A percentile compares a stretch with the other conserved stretches of the same genome.
Evolutionary conservation across 768 basidiomycete genomes (phyloP).

Genomic region (Agrocybe praecox): DNA sequence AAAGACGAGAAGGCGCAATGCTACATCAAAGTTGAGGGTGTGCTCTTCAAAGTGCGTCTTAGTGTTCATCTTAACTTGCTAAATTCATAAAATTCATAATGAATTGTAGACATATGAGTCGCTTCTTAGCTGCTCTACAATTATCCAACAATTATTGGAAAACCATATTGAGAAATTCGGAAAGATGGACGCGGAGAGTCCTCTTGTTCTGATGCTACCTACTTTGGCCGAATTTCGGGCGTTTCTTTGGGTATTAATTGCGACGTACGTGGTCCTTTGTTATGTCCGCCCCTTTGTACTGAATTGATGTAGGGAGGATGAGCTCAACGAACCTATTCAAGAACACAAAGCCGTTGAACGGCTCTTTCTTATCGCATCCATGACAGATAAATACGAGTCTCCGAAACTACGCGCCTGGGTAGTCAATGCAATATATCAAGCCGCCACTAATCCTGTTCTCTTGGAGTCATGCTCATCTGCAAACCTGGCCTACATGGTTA

Average conservation of each 20-base stretch:
- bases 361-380: conserved; percentile 45
- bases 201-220: conserved; percentile 44
- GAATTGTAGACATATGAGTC: conserved; percentile 22
- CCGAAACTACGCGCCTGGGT: conserved; percentile 48
- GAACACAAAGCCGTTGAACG: conserved; percentile 41
- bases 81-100: neutral
- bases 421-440: conserved; percentile 32
- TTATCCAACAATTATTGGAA: conserved; percentile 12
- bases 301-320: conserved; percentile 37
- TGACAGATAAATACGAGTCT: conserved; percentile 53
- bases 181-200: conserved; percentile 29
- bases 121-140: conserved; percentile 21
- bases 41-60: conserved; percentile 49
- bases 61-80: neutral
- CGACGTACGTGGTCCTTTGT: conserved; percentile 40
- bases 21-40: conserved; percentile 44
- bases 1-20: conserved; percentile 37
- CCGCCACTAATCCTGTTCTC: conserved; percentile 26
- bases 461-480: conserved; percentile 36
- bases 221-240: conserved; percentile 51
- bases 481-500: conserved; percentile 30
- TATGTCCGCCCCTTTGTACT: neutral
- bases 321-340: conserved; percentile 43
- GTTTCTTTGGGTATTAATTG: conserved; percentile 55
- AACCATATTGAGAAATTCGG: conserved; percentile 11